phyloP scores from a whole-genome alignment of 441 rosid species.

The Mallotus repandus region DNA sequence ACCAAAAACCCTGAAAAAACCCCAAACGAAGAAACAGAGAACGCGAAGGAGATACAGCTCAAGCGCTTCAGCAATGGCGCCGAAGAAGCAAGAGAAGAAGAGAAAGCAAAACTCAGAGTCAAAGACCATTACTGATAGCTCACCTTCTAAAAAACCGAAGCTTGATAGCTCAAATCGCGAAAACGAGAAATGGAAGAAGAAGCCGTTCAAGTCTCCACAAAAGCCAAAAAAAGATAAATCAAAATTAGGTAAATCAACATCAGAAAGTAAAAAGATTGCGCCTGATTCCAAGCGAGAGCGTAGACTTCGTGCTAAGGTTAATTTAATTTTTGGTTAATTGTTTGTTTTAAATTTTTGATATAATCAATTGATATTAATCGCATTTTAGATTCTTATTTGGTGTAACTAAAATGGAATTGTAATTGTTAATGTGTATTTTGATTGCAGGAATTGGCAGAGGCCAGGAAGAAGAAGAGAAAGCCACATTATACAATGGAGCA shows the following conservation, averaged over 20 bases:
- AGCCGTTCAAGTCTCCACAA: constrained; percentile 26
- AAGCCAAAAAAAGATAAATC: constrained; percentile 17
- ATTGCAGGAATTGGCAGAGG: constrained; percentile 73
- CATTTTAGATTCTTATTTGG: neutral
- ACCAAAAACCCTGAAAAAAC: constrained; percentile 36
- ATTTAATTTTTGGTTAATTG: constrained; percentile 34
- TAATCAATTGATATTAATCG: no score
- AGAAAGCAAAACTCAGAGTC: constrained; percentile 45
- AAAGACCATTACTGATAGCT: constrained; percentile 27
- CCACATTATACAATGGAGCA: constrained; percentile 77
- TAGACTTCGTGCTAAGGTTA: constrained; percentile 76
- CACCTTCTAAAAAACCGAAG: constrained; percentile 58
- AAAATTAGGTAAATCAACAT: constrained; percentile 29
- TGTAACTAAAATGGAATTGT: neutral
- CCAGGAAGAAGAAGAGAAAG: constrained; percentile 86
- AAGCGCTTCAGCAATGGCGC: constrained; percentile 51
- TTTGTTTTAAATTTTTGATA: no score
- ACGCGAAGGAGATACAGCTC: neutral
- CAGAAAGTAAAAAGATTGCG: constrained; percentile 27
- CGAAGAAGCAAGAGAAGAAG: constrained; percentile 49
- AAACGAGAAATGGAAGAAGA: constrained; percentile 14
- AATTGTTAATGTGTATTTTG: neutral
- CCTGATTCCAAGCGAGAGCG: constrained; percentile 52
- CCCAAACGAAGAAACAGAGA: neutral
- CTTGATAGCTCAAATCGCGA: constrained; percentile 28